Evolutionary conservation across 148 eudicot species (phyloP).

Genomic region (Persicaria maculosa): DNA sequence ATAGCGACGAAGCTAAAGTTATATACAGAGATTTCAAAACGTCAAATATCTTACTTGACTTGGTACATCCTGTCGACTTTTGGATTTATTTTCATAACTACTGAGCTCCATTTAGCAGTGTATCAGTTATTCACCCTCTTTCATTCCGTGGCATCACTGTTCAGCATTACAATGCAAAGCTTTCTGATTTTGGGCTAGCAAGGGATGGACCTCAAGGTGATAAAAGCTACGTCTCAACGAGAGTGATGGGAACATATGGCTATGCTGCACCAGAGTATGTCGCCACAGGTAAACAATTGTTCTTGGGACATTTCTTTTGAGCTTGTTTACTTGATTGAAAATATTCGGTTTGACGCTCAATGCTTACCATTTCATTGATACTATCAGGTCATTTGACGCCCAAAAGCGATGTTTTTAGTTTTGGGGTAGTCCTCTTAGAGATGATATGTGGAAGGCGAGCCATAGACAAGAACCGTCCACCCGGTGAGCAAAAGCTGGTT

Average conservation of each 20-base stretch:
- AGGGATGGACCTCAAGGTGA: slow-evolving; percentile 12
- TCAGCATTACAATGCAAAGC: slow-evolving; percentile 14
- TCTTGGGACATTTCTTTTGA: too few relatives aligned
- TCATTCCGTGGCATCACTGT: not conserved
- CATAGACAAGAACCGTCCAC: slow-evolving; percentile 57
- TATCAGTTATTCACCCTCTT: not conserved
- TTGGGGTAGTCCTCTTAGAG: slow-evolving; percentile 87
- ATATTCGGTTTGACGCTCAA: not conserved
- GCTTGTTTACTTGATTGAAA: not conserved
- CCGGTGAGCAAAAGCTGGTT: slow-evolving; percentile 64
- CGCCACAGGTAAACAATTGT: not conserved
- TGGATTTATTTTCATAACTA: not conserved
- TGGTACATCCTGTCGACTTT: slow-evolving; percentile 21
- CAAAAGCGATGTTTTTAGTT: slow-evolving; percentile 80
- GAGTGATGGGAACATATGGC: slow-evolving; percentile 16
- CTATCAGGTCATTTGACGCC: slow-evolving; percentile 69
- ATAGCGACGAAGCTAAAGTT: slow-evolving; percentile 42
- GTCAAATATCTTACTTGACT: slow-evolving; percentile 49
- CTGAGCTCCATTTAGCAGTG: not conserved
- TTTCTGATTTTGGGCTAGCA: slow-evolving; percentile 14
- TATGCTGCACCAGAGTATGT: slow-evolving; percentile 13
- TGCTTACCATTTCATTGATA: not conserved
- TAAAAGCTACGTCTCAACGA: slow-evolving; percentile 13
- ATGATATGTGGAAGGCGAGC: slow-evolving; percentile 69
- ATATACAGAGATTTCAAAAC: slow-evolving; percentile 63